Evolutionary conservation across 495 filamentous ascomycete genomes (phyloP), one percentile per base, ranked within the genome.

Genomic region (Talaromyces ruber): DNA sequence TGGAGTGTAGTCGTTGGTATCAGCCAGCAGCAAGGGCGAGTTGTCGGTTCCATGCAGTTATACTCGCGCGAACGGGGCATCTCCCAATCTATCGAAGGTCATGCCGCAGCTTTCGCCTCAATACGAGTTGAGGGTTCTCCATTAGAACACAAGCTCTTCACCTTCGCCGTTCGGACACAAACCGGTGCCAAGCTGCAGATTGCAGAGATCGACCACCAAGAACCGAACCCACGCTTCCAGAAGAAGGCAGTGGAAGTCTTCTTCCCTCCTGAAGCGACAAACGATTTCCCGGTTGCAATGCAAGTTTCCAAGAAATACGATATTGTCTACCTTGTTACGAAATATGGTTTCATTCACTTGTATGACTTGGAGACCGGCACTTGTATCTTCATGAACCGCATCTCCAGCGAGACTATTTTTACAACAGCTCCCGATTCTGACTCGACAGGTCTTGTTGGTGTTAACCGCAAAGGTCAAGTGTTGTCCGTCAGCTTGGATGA

Each of bases 381-480:
- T n/a, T 94, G 92, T 71, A 93, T 99, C 70, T 99, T 97, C 84
- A 96, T 99, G 93, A 98, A 99, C 77, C 89, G 94, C 58, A 99
- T 99, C 68, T 99, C 94, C 22, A 95, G 92, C 77, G 94, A 99
- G 70, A 99, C 94, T 0, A 98, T 99, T 69, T 99, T 99, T 77
- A 93, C 92, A 16, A 96, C 92, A 12, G 86, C 92, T 5, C 76
- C 86, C 14, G 93, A 98, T 70, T 82, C 81, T n/a, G 87, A 92
- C 1, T 91, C 90, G 25, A 84, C 84, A 60, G 94, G 94, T 66
- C 86, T 97, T 63, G 82, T 97, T n/a, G 92, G 92, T 59, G 90
- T 99, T 62, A 99, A 99, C 73, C 85, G 95, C 61, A 96, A 96
- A 77, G 94, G 94, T 47, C 95, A 98, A 74, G 93, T 99, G 45